These are phyloP conservation scores for Athelia psychrophila DNA, from an alignment of 1,284 basidiomycete genomes.

Conservation along the genomic window DNA sequence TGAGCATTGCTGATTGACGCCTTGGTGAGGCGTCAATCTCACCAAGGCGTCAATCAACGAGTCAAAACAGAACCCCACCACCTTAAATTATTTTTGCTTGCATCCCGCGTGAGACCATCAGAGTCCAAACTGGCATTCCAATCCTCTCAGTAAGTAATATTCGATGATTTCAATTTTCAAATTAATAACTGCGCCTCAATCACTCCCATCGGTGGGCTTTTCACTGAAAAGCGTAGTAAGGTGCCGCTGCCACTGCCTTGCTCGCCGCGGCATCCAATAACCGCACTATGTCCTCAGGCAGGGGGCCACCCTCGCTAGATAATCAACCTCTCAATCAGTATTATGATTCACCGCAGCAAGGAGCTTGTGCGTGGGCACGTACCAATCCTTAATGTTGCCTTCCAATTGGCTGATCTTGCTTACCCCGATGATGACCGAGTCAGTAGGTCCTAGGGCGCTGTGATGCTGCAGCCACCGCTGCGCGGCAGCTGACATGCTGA, in stretches of 20 bases:
- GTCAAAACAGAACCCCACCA: too few relatives aligned
- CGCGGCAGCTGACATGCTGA: slow-evolving; percentile 12
- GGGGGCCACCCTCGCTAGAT: slow-evolving; percentile 23
- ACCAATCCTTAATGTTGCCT: slow-evolving; percentile 11
- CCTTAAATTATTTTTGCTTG: too few relatives aligned
- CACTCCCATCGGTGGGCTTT: too few relatives aligned
- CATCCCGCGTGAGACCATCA: too few relatives aligned
- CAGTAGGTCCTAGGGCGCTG: slow-evolving; percentile 21
- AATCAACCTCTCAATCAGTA: not conserved
- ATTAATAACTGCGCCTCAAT: too few relatives aligned
- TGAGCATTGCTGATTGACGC: too few relatives aligned
- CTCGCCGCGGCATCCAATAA: slow-evolving; percentile 22
- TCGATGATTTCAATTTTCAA: too few relatives aligned
- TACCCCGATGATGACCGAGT: slow-evolving; percentile 28
- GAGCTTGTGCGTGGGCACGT: slow-evolving; percentile 4
- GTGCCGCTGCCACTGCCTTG: slow-evolving; percentile 2
- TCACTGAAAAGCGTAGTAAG: too few relatives aligned
- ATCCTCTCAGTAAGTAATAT: too few relatives aligned
- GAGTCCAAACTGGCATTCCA: too few relatives aligned
- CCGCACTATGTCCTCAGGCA: slow-evolving; percentile 15
- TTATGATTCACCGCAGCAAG: not conserved
- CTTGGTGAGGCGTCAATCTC: too few relatives aligned
- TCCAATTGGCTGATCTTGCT: slow-evolving; percentile 21
- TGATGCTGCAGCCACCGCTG: slow-evolving; percentile 32
- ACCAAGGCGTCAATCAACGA: too few relatives aligned